Conservation (phyloP, 768 basidiomycete genomes). For the Dioszegia aurantiaca region DNA sequence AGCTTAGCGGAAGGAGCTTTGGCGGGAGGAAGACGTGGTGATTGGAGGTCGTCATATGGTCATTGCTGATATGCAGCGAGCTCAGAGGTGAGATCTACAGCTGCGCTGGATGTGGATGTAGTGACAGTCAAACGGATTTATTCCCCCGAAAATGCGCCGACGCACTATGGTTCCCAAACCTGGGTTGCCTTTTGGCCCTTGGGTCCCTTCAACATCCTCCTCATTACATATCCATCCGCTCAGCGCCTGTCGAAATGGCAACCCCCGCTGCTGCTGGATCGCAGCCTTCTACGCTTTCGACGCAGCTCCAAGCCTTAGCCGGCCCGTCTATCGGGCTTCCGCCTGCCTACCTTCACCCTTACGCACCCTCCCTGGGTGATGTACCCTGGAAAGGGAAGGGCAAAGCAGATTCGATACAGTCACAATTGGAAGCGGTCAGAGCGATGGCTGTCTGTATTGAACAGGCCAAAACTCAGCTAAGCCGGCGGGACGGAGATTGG, state of each 20-base stretch:
- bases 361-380: constrained; percentile 16
- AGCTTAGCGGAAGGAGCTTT: constrained; percentile 2
- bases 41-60: not conserved
- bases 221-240: no score
- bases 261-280: no score
- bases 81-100: no score
- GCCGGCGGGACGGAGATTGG: constrained; percentile 18
- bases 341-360: constrained; percentile 32
- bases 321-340: constrained; percentile 9
- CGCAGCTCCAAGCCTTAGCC: constrained; percentile 11
- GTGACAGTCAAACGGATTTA: constrained; percentile 4
- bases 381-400: constrained; percentile 11
- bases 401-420: constrained; percentile 8
- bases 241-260: no score
- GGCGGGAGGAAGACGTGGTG: constrained; percentile 16
- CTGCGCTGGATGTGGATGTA: no score
- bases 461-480: constrained; percentile 7
- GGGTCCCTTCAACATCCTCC: no score
- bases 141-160: not conserved
- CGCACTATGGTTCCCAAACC: not conserved
- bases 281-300: not conserved
- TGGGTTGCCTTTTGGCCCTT: no score
- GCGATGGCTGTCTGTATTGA: constrained; percentile 5
- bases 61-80: not conserved
- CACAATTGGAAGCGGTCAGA: constrained; percentile 14